Evolutionary conservation across 805 yeast genomes (phyloP), one percentile per base, ranked within the genome.

Genomic region (Jamesozyma hellenica): DNA sequence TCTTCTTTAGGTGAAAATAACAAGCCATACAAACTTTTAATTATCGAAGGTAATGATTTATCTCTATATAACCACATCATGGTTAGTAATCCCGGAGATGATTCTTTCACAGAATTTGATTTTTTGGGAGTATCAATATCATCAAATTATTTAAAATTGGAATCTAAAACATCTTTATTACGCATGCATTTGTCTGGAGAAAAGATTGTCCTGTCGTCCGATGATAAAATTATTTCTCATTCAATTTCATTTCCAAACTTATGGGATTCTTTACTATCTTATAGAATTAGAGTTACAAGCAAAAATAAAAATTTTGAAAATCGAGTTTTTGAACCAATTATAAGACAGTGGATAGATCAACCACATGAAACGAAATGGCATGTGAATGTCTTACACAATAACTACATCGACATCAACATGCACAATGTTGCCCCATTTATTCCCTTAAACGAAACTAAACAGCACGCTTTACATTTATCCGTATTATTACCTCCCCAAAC

Each of bases 301-400:
- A 15, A 15, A 1, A 17, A 18, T 2, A 26, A 25, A 16, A 21
- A 14, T 10, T 4, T 19, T n/a, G 13, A 14, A 3, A 5, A 21
- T 7, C 28, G 23, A 15, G 13, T 28, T 7, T 82, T 79, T 50
- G 59, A 73, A 16, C 83, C 94, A 1, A 66, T 86, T 28, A 58
- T 82, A 3, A 69, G 86, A 41, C 95, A 87, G 57, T 72, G 72
- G 63, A 64, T 75, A 4, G 63, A 66, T 10, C 77, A 75, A 28
- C 82, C 83, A 1, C 70, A 64, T 48, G 96, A 88, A 55, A 71
- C 85, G 0, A 86, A 85, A 60, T 88, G 90, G 87, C 82, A 78
- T 50, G 60, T 81, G 8, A 70, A 78, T 40, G 43, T 78, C 1
- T 55, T 64, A 6, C 55, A 64, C 4, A 56, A 65, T 16, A 55